Base-by-base conservation (phyloP, 2,329 filamentous ascomycete genomes). In the Penicillium griseofulvum region DNA sequence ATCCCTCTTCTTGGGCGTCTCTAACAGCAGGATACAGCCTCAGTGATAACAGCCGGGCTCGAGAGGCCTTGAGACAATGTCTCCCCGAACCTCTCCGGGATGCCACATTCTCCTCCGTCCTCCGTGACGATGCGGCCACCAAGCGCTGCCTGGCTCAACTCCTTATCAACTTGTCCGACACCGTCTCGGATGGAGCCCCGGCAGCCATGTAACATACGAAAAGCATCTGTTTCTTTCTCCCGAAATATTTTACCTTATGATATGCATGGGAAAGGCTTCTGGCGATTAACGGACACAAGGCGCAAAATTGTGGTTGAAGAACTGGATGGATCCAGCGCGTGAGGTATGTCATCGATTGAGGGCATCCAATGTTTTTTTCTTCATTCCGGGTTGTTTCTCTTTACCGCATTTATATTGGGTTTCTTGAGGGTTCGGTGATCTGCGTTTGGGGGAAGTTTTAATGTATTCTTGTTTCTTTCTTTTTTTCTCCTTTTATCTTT, bases 41-140 rank as follows among this genome's bases (percentile, higher is more conserved):
- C 44, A 97, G 91, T 67, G 94, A 99, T 72, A 99, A 99, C 69
- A 93, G 93, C 57, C 88, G 94, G 57, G 94, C 94, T 54, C 89
- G 94, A 31, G 94, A 99, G 74, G 94, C 94, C 43, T 83, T 99
- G 22, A 86, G 94, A 39, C 94, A 99, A 75, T 99, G 94, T 70
- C 87, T 99, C 12, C 94, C 94, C 0, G 94, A 99, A 69, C 94
- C 94, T n/a, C 86, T 99, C n/a, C 89, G 94, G 45, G 94, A 99
- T 72, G 92, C 93, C 8, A 99, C 94, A 1, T 99, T 99, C 74
- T 96, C 91, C 9, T 93, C 92, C 0, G 94, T 99, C 42, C 86
- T 99, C 33, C 89, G 94, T 55, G 94, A 99, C 69, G 94, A 99
- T 70, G 94, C 94, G 14, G 94, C 94, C 1, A 99, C 94, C 0